A percentile compares a stretch with the other conserved stretches of the same genome.
Evolutionary conservation across 2,329 filamentous ascomycete genomes (phyloP).

Genomic region (Epichloe bromicola): DNA sequence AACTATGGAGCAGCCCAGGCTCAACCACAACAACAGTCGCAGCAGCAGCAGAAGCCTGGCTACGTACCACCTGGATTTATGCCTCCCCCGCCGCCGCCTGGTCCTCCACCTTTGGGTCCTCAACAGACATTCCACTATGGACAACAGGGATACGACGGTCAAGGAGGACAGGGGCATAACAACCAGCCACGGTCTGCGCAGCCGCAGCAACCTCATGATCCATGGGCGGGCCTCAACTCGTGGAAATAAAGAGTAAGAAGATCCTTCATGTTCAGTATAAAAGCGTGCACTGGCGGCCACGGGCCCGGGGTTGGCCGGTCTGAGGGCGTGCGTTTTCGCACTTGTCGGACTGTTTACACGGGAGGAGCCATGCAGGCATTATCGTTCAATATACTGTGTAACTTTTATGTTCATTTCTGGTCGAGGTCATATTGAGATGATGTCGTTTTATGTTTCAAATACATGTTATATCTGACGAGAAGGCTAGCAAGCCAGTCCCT

Average conservation of each 20-base stretch:
- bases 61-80: slow-evolving; percentile 46
- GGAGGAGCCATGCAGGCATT: not conserved
- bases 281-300: not conserved
- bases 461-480: not conserved
- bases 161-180: slow-evolving; percentile 14
- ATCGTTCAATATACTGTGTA: not conserved
- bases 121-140: slow-evolving; percentile 49
- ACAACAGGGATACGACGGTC: slow-evolving; percentile 19
- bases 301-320: not conserved
- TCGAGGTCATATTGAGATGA: too few species aligned
- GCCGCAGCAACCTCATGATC: slow-evolving; percentile 30
- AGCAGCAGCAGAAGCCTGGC: slow-evolving; percentile 18
- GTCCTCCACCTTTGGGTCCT: slow-evolving; percentile 46
- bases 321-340: not conserved
- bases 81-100: slow-evolving; percentile 50
- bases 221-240: slow-evolving; percentile 38
- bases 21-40: slow-evolving; percentile 2
- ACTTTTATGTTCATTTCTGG: not conserved
- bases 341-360: not conserved
- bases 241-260: slow-evolving; percentile 28
- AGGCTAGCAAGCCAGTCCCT: not conserved
- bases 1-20: slow-evolving; percentile 22
- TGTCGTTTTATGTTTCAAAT: not conserved
- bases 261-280: not conserved
- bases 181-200: slow-evolving; percentile 12